Evolutionary conservation across 352 stramenopile genomes (phyloP).

Genomic region (Blastocystis sp.): DNA sequence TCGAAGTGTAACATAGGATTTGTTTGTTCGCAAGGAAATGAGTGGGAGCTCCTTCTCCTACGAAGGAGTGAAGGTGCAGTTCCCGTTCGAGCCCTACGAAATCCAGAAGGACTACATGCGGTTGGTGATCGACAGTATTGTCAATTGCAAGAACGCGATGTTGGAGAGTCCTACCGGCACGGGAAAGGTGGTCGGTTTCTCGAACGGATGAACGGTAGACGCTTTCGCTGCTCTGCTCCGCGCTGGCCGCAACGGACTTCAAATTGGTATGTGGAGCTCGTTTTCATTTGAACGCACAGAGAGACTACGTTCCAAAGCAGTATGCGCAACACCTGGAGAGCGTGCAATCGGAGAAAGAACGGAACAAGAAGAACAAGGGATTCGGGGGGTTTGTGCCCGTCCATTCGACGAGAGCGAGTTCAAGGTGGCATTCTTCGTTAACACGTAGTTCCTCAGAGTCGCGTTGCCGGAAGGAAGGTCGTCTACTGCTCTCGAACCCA

Average conservation of each 20-base stretch:
- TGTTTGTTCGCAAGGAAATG: slow-evolving; percentile 51
- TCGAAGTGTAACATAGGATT: slow-evolving; percentile 14
- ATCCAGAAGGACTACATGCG: slow-evolving; percentile 89
- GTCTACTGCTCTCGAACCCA: slow-evolving; percentile 90
- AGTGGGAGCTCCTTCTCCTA: slow-evolving; percentile 28
- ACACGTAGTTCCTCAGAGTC: neutral
- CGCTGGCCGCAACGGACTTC: slow-evolving; percentile 81
- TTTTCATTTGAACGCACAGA: neutral
- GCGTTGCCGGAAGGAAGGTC: slow-evolving; percentile 79
- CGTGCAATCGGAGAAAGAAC: slow-evolving; percentile 14
- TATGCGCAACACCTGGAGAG: slow-evolving; percentile 65
- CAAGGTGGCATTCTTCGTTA: neutral
- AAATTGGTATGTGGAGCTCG: neutral
- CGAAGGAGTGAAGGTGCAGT: slow-evolving; percentile 80
- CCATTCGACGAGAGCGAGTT: neutral
- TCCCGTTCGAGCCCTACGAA: slow-evolving; percentile 88
- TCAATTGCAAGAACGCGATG: slow-evolving; percentile 85
- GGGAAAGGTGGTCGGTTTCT: slow-evolving; percentile 80
- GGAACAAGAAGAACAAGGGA: neutral
- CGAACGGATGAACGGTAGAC: slow-evolving; percentile 78
- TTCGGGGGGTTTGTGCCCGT: neutral
- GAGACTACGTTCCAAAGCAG: slow-evolving; percentile 48
- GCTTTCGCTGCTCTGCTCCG: slow-evolving; percentile 86
- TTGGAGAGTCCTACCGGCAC: slow-evolving; percentile 91
- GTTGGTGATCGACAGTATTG: slow-evolving; percentile 85